Conservation (phyloP, 2,329 filamentous ascomycete genomes). For the Diaporthe sp. region DNA sequence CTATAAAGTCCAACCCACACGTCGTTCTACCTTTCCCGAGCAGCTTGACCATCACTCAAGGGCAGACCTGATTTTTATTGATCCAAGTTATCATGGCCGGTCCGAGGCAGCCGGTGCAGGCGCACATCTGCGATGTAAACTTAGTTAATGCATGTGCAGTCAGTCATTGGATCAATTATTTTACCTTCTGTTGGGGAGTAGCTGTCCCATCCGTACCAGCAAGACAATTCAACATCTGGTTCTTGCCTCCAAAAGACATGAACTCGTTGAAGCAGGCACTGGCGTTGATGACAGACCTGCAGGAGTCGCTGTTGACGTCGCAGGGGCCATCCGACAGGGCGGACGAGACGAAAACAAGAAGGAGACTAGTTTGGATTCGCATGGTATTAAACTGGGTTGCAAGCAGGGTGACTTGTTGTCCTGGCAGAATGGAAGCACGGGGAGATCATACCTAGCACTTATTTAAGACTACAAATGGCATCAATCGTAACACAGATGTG, state of each 20-base stretch:
- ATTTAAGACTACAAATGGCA: not conserved
- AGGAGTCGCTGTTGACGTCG: constrained; percentile 17
- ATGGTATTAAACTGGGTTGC: not conserved
- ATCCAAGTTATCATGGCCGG: constrained; percentile 11
- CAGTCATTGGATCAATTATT: not conserved
- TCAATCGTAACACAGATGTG: not conserved
- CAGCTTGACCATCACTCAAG: not conserved
- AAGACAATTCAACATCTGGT: constrained; percentile 17
- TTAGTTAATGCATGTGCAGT: not conserved
- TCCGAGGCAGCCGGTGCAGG: constrained; percentile 19
- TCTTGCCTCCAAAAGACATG: constrained; percentile 18
- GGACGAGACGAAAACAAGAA: constrained; percentile 21
- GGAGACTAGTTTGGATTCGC: constrained; percentile 11
- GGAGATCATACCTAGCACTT: not conserved
- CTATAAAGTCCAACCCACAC: not conserved
- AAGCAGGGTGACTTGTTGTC: not conserved
- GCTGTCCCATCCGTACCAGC: constrained; percentile 18
- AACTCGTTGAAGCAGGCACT: constrained; percentile 27
- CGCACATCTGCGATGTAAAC: not conserved
- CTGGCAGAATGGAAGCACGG: not conserved
- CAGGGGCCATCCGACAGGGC: constrained; percentile 18
- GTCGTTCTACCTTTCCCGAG: not conserved
- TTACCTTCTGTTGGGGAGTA: constrained; percentile 14
- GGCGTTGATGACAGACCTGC: constrained; percentile 24
- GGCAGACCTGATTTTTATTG: constrained; percentile 2